These are phyloP conservation scores for Scenedesmus sp. DNA, from an alignment of 163 green algal genomes.

Conservation along the genomic window DNA sequence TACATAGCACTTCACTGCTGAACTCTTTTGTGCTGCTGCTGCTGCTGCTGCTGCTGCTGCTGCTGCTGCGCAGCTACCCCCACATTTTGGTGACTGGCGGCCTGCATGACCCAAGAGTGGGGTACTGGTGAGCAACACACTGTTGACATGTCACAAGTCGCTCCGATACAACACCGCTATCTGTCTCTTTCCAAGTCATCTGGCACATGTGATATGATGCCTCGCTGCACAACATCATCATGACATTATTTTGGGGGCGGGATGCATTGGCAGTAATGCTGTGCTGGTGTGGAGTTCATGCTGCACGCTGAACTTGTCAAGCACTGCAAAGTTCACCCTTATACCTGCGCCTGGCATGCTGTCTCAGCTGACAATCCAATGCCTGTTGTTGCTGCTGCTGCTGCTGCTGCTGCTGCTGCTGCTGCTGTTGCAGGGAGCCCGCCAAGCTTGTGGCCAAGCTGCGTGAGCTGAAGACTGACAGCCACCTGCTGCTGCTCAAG, in stretches of 20 bases:
- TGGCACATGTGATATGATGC: background rate
- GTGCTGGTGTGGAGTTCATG: no score
- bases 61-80: constrained; percentile 80
- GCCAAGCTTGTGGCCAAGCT: constrained; percentile 77
- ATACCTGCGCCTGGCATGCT: no score
- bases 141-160: background rate
- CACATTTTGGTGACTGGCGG: constrained; percentile 93
- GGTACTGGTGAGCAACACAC: constrained; percentile 54
- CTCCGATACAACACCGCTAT: background rate
- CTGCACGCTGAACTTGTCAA: no score
- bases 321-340: no score
- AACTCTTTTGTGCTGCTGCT: background rate
- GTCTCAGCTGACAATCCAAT: no score
- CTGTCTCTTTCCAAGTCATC: no score
- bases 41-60: background rate
- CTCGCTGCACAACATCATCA: no score
- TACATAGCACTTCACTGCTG: background rate
- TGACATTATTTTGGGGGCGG: no score
- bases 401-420: background rate
- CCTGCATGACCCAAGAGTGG: constrained; percentile 93
- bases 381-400: background rate
- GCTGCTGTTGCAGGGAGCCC: constrained; percentile 50
- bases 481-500: constrained; percentile 60
- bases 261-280: no score
- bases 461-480: constrained; percentile 59